These are phyloP conservation scores for Oryza brachyantha DNA, from an alignment of 176 grass and related monocot genomes.

Conservation along the genomic window DNA sequence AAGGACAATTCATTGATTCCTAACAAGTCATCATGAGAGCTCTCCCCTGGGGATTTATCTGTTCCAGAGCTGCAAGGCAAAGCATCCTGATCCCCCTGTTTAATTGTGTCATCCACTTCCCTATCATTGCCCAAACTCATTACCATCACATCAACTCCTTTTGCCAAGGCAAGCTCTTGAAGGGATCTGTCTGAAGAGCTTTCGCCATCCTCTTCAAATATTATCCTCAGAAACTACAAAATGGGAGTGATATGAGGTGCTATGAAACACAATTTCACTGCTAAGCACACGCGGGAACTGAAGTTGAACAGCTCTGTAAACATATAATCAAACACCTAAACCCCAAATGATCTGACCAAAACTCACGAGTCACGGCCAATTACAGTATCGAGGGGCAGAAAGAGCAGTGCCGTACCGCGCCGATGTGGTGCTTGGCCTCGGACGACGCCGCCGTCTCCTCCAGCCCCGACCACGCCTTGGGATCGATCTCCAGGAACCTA, in stretches of 20 bases:
- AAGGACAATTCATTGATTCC: constrained; percentile 42
- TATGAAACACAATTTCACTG: background rate
- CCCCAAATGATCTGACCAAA: background rate
- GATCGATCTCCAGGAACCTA: constrained; percentile 87
- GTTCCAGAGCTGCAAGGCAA: background rate
- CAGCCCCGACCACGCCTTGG: constrained; percentile 71
- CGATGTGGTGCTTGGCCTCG: constrained; percentile 81
- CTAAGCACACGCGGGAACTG: background rate
- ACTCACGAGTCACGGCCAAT: background rate
- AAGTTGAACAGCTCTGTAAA: background rate
- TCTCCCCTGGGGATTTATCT: constrained; percentile 10
- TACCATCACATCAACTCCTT: constrained; percentile 75
- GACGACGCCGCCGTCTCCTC: constrained; percentile 91
- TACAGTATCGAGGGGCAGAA: background rate
- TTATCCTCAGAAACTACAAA: constrained; percentile 71
- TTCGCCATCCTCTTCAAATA: constrained; percentile 64
- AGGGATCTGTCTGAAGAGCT: constrained; percentile 49
- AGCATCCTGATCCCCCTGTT: constrained; percentile 3
- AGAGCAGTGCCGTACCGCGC: constrained; percentile 50
- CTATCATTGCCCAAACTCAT: constrained; percentile 51
- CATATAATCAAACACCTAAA: background rate
- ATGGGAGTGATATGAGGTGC: background rate
- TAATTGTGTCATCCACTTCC: background rate
- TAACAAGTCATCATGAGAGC: constrained; percentile 27
- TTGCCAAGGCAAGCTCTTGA: constrained; percentile 63